Percentiles rank a stretch among this genome's conserved stretches.
Evolutionary conservation across 176 grass and related monocot genomes (phyloP).

Genomic region (Tuctoria greenei): DNA sequence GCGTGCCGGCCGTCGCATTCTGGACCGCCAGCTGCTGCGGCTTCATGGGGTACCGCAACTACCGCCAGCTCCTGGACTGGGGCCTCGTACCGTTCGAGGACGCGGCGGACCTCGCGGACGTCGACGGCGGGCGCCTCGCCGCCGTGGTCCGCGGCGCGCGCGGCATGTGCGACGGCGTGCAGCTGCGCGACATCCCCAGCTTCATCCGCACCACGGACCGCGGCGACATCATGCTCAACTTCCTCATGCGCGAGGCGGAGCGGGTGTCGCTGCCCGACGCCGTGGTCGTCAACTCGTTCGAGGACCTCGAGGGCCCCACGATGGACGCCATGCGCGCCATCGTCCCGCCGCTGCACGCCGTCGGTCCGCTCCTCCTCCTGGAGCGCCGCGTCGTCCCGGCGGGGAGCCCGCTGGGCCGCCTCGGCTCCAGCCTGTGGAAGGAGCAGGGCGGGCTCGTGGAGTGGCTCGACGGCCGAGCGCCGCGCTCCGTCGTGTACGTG

Average conservation of each 20-base stretch:
- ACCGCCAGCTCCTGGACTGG: conserved; percentile 37
- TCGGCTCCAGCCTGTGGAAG: conserved; percentile 63
- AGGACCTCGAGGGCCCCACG: conserved; percentile 38
- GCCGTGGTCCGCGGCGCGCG: conserved; percentile 41
- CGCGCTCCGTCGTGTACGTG: conserved; percentile 59
- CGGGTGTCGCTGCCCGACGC: conserved; percentile 18
- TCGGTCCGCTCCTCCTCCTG: conserved; percentile 54
- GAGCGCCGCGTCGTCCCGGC: conserved; percentile 12
- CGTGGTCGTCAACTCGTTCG: conserved; percentile 31
- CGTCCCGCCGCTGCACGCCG: conserved; percentile 33
- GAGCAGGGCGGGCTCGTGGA: conserved; percentile 43
- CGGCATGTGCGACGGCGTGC: conserved; percentile 43
- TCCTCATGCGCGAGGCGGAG: conserved; percentile 32
- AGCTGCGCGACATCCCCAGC: conserved; percentile 61
- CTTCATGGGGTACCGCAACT: conserved; percentile 60
- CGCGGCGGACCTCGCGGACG: conserved; percentile 37
- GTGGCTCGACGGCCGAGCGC: conserved; percentile 48
- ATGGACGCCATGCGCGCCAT: conserved; percentile 31
- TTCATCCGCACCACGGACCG: conserved; percentile 62
- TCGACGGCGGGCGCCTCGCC: conserved; percentile 37
- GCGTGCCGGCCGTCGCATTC: conserved; percentile 45
- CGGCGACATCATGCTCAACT: conserved; percentile 52
- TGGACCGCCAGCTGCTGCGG: conserved; percentile 60
- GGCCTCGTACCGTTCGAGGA: conserved; percentile 49
- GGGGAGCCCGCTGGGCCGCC: background rate